phyloP scores from a whole-genome alignment of 1,139 yeast species.

The Geotrichum siamense region DNA sequence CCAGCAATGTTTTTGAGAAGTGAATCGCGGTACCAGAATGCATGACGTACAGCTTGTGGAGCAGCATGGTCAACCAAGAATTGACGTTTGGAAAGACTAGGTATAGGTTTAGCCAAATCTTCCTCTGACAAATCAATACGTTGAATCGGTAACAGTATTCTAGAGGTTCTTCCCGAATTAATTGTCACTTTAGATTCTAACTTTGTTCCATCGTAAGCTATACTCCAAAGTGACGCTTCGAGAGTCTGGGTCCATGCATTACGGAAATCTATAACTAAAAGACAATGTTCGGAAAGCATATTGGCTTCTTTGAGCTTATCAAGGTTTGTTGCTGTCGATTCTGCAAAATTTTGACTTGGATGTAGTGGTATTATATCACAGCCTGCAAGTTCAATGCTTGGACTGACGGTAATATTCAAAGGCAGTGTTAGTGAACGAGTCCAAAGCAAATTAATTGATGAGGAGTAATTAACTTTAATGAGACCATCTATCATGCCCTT shows the following conservation, averaged over 20 bases:
- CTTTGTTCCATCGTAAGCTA: constrained; percentile 26
- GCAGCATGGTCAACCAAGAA: constrained; percentile 57
- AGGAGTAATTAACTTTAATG: constrained; percentile 61
- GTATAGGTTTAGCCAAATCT: constrained; percentile 50
- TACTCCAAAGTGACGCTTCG: constrained; percentile 34
- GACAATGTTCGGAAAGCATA: constrained; percentile 47
- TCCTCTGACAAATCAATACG: constrained; percentile 44
- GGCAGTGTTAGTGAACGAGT: constrained; percentile 57
- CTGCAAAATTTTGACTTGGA: constrained; percentile 19
- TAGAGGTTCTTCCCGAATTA: constrained; percentile 46
- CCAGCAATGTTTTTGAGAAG: constrained; percentile 56
- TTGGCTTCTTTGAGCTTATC: constrained; percentile 19
- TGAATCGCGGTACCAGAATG: constrained; percentile 75
- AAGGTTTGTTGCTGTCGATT: constrained; percentile 12
- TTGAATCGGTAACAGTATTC: constrained; percentile 64
- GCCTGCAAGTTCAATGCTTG: constrained; percentile 66
- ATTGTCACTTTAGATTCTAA: constrained; percentile 31
- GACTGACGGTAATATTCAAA: constrained; percentile 56
- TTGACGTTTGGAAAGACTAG: constrained; percentile 70
- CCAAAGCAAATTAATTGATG: constrained; percentile 29
- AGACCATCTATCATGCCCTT: constrained; percentile 64
- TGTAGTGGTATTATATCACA: constrained; percentile 57
- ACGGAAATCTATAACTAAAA: constrained; percentile 59
- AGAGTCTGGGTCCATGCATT: constrained; percentile 52
- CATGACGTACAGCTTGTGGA: constrained; percentile 44